A percentile compares a stretch with the other conserved stretches of the same genome.
Evolutionary conservation across 768 basidiomycete genomes (phyloP).

Genomic region (Termitomyces sp.): DNA sequence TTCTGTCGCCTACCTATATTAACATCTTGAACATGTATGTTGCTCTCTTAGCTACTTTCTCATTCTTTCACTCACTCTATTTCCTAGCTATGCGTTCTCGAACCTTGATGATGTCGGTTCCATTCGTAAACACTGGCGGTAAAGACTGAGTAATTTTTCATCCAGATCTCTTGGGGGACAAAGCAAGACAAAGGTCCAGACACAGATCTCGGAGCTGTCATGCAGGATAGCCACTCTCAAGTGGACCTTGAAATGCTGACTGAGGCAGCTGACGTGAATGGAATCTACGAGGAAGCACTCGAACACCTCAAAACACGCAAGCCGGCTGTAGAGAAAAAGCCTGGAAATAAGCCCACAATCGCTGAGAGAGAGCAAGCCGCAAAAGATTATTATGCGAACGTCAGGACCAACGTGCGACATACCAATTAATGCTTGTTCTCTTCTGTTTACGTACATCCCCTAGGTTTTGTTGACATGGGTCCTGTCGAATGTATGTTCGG

Average conservation of each 20-base stretch:
- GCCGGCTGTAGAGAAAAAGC: constrained; percentile 24
- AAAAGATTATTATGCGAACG: constrained; percentile 84
- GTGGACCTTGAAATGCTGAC: constrained; percentile 87
- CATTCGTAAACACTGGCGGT: background rate
- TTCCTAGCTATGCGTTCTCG: constrained; percentile 69
- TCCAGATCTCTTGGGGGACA: constrained; percentile 91
- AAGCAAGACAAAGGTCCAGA: constrained; percentile 77
- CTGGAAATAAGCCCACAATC: constrained; percentile 26
- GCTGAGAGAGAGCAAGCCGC: constrained; percentile 70
- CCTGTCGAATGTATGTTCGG: constrained; percentile 62
- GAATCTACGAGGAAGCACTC: constrained; percentile 79
- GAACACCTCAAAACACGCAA: constrained; percentile 61
- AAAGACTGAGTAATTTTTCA: background rate
- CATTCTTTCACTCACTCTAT: background rate
- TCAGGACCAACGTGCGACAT: constrained; percentile 64
- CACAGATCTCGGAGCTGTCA: constrained; percentile 77
- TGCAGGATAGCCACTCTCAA: constrained; percentile 72
- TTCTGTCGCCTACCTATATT: constrained; percentile 79
- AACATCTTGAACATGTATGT: constrained; percentile 73
- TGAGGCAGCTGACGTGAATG: constrained; percentile 76
- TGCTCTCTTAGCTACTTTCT: constrained; percentile 6
- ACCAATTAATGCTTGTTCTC: background rate
- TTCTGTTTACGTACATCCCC: background rate
- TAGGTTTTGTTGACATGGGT: constrained; percentile 77
- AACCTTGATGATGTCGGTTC: constrained; percentile 76